Evolutionary conservation across 2,329 filamentous ascomycete species (phyloP), one percentile per base, ranked within the genome.

Genomic region (Tolypocladium pustulatum): DNA sequence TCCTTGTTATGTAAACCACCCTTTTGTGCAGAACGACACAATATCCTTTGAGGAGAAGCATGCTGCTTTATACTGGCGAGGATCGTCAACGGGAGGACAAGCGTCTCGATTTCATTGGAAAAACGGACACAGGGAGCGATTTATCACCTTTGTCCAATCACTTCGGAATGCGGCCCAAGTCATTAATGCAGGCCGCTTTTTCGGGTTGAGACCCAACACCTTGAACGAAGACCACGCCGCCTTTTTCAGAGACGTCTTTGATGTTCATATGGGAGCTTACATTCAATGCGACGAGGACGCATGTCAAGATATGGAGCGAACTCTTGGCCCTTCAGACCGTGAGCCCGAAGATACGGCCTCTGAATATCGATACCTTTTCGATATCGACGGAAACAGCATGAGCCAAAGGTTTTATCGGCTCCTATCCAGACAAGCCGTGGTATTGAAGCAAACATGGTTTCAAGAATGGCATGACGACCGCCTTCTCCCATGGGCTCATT

Each of bases 401-500:
- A 56, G 55, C 55, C 15, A 10, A 20, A 34, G 55, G 25, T 56
- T 46, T 27, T 56, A 56, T 27, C 38, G 40, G 22, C 40, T 56
- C 37, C 38, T 56, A 15, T 46, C 55, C n/a, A 46, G 38, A n/a
- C 15, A 56, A 40, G 27, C 40, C 4, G 38, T 56, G 25, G 38
- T 49, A n/a, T 49, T 56, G 38, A 56, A 56, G 27, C 55, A 56
- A 27, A 56, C 38, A 10, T 49, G 38, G 38, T 56, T 49, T 25
- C 55, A 49, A 37, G 55, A 56, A 27, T 56, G 55, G 55, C 55
- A 56, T 49, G 55, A 49, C 25, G 55, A 49, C 40, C 55, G 55
- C 38, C 55, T 56, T 49, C 12, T 41, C 34, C 56, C 56, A 9
- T 57, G 56, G 56, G 56, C 37, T 27, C 56, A 57, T 20, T 57